Evolutionary conservation across 2,329 filamentous ascomycete species (phyloP), one percentile per base, ranked within the genome.

Genomic region (Amauroascus verrucosus): DNA sequence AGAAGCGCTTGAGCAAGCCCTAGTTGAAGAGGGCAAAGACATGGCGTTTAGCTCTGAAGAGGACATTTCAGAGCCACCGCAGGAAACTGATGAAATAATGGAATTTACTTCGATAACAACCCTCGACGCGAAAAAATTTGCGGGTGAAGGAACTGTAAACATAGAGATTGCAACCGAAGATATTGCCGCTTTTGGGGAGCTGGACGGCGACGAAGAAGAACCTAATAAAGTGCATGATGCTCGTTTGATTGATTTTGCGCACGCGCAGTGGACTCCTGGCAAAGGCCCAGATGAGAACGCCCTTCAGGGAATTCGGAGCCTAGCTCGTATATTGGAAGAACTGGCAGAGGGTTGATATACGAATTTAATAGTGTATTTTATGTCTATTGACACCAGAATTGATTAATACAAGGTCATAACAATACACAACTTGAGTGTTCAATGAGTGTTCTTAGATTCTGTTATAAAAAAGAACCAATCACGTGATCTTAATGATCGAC

Each of bases 181-280:
- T 26, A 32, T 41, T 18, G 33, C 20, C 13, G 37, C 14, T 28
- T 22, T 33, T 18, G 74, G 74, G 1, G 73, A 75, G 1, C 73
- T 75, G 0, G 75, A 73, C 1, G 77, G 81, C 0, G 75, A 73
- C 1, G 77, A 81, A 0, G 78, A 75, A 53, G 67, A 72, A 56
- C 64, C 67, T 9, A 85, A 85, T 0, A 83, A 83, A 61, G 80
- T 95, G 41, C 88, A 85, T 63, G 79, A 82, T 11, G 76, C 96
- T 48, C 93, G 91, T 65, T 77, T 98, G 58, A 98, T 98, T 61
- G 93, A 98, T 68, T 98, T 98, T 76, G 93, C 93, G 1, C 93
- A 98, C 69, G 93, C 93, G 9, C 72, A 76, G 48, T 97, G 85
- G 83, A 85, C 82, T 1, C 85, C 87, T 0, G 88, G 88, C 1